phyloP scores from a whole-genome alignment of 2,329 filamentous ascomycete species.

The Daldinia sp. region DNA sequence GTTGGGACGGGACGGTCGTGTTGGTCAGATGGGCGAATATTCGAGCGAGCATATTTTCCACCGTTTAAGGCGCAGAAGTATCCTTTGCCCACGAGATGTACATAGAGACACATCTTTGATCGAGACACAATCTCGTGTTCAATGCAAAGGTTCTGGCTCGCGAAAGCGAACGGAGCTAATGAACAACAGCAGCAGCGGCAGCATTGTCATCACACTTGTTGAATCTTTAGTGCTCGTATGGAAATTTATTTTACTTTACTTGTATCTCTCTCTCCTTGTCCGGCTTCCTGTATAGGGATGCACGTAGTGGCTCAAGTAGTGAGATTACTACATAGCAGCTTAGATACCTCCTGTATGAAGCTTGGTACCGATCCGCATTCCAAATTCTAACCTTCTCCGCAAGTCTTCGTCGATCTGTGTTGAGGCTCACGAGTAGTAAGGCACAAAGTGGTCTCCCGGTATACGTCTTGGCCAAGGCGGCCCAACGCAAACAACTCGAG shows the following conservation, averaged over 20 bases:
- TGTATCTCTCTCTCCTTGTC: slow-evolving; percentile 11
- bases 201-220: slow-evolving; percentile 9
- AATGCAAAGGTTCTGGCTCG: slow-evolving; percentile 34
- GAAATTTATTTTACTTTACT: slow-evolving; percentile 26
- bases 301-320: slow-evolving; percentile 27
- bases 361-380: slow-evolving; percentile 42
- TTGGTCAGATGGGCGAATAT: slow-evolving; percentile 35
- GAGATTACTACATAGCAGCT: slow-evolving; percentile 42
- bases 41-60: slow-evolving; percentile 34
- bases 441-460: slow-evolving; percentile 28
- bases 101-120: slow-evolving; percentile 42
- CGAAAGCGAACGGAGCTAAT: slow-evolving; percentile 29
- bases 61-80: slow-evolving; percentile 32
- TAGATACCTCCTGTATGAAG: slow-evolving; percentile 39
- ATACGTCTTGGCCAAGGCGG: slow-evolving; percentile 30
- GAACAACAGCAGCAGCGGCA: slow-evolving; percentile 6
- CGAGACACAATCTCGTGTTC: slow-evolving; percentile 30
- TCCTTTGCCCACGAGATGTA: slow-evolving; percentile 38
- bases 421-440: slow-evolving; percentile 44
- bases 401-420: slow-evolving; percentile 36
- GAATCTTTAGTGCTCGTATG: slow-evolving; percentile 16
- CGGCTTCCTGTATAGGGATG: slow-evolving; percentile 22
- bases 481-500: slow-evolving; percentile 33
- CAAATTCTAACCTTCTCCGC: slow-evolving; percentile 38
- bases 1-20: slow-evolving; percentile 41